These are phyloP conservation scores for Mediolabrus comicus DNA, from an alignment of 108 stramenopile species.

Conservation along the genomic window DNA sequence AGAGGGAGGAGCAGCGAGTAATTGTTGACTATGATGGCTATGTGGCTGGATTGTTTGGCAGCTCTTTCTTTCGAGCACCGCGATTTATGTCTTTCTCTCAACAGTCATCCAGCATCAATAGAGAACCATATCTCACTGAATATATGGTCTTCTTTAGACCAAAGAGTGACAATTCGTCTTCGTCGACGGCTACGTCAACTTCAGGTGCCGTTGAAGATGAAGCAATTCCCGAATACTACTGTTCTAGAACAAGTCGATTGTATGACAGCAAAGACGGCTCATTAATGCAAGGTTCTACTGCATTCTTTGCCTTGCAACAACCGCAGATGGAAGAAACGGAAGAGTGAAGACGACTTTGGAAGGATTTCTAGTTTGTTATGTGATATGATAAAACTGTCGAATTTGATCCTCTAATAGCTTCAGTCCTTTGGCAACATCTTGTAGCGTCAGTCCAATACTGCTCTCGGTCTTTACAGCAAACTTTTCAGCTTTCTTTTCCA, in stretches of 20 bases:
- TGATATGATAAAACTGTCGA: constrained; percentile 1
- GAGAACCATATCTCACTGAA: constrained; percentile 33
- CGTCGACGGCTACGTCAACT: not conserved
- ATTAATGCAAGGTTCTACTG: constrained; percentile 43
- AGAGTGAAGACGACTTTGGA: no score
- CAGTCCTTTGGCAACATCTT: constrained; percentile 46
- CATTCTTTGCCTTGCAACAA: constrained; percentile 44
- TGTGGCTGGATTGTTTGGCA: constrained; percentile 37
- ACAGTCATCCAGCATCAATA: constrained; percentile 3
- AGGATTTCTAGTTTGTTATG: not conserved
- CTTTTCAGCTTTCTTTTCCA: constrained; percentile 27
- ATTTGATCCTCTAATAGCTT: constrained; percentile 47
- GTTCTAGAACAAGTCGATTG: constrained; percentile 32
- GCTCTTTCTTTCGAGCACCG: constrained; percentile 36
- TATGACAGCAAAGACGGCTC: constrained; percentile 35
- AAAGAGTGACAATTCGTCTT: not conserved
- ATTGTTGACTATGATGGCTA: constrained; percentile 44
- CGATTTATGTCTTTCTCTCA: constrained; percentile 39
- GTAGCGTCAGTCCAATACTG: constrained; percentile 47
- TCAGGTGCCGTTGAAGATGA: not conserved
- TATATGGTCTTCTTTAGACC: constrained; percentile 34
- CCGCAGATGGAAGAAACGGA: constrained; percentile 4
- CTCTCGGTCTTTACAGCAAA: constrained; percentile 62
- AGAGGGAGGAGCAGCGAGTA: constrained; percentile 29
- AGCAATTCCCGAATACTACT: constrained; percentile 23